Percentiles rank a stretch among this genome's conserved stretches.
Evolutionary conservation across 139 green algal species (phyloP).

Genomic region (Chlorella sp.): DNA sequence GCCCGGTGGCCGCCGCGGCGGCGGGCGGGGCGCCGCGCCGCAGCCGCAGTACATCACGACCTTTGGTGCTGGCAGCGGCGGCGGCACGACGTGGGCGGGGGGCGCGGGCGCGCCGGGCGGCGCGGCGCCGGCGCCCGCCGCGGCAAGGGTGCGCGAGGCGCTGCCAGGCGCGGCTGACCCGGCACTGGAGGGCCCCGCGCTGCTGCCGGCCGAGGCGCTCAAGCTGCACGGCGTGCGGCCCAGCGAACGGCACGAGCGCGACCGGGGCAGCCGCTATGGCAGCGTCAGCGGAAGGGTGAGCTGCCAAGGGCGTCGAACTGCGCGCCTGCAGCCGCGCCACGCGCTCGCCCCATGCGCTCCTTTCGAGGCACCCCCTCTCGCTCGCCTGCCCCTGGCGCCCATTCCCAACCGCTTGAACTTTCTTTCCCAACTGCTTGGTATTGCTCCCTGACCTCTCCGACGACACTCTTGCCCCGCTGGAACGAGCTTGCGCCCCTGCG

Average conservation of each 20-base stretch:
- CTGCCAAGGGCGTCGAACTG: too few species aligned
- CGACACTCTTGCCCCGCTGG: too few species aligned
- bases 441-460: too few species aligned
- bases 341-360: too few species aligned
- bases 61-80: conserved; percentile 14
- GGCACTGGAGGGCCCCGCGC: background rate
- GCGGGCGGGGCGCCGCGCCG: background rate
- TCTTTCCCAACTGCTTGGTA: background rate
- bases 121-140: background rate
- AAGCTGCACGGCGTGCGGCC: conserved; percentile 26
- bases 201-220: conserved; percentile 15
- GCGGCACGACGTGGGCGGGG: background rate
- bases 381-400: background rate
- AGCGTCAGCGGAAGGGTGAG: conserved; percentile 23
- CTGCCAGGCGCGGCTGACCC: conserved; percentile 17
- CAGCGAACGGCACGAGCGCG: background rate
- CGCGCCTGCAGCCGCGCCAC: too few species aligned
- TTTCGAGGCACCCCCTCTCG: background rate
- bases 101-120: background rate
- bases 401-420: background rate
- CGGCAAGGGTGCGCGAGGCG: conserved; percentile 8
- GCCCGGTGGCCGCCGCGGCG: background rate
- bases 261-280: background rate
- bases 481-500: background rate
- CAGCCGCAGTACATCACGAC: conserved; percentile 42